Base-by-base conservation (phyloP, 192 early-diverging fungal species). In the Geranomyces variabilis region DNA sequence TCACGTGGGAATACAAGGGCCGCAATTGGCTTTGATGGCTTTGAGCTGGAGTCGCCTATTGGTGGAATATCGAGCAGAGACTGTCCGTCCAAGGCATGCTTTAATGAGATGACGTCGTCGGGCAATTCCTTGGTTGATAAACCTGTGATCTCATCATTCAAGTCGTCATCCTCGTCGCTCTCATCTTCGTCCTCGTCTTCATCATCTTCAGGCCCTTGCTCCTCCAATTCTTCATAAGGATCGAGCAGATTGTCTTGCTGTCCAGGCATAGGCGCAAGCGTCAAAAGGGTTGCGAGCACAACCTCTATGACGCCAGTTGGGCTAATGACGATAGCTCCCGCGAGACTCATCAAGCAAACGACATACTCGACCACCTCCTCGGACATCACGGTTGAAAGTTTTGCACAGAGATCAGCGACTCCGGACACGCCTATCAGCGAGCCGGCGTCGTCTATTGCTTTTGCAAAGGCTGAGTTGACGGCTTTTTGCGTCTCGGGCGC, bases 161-260 rank as follows among this genome's bases (percentile, higher is more conserved):
- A 12, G 9, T 66, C 31, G 13, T 64, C 64, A n/a, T 30, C 47
- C 8, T 66, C 64, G 9, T 34, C 47, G 36, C 28, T 34, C n/a
- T 49, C 45, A 24, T 34, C 33, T 17, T 45, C 9, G 10, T 44
- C 64, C 21, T 66, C 64, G 46, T 43, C 34, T 21, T 49, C 64
- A 51, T 34, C 47, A 22, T 66, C 64, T 12, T 22, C 22, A 19
- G 44, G 12, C 3, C 49, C 41, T 10, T 17, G 12, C 2, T 30
- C 47, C 43, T 28, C 33, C 0, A 0, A 14, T 51, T 66, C 10
- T 34, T 66, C 64, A 29, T 66, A 29, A 19, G 22, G n/a, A 66
- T 28, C 47, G n/a, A n/a, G 17, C 3, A 53, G 6, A 4, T 24
- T 17, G 15, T 53, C 51, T 26, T 53, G n/a, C 7, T 26, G n/a